Evolutionary conservation across 176 grass and related monocot genomes (phyloP).

Genomic region (Carex myosuroides): DNA sequence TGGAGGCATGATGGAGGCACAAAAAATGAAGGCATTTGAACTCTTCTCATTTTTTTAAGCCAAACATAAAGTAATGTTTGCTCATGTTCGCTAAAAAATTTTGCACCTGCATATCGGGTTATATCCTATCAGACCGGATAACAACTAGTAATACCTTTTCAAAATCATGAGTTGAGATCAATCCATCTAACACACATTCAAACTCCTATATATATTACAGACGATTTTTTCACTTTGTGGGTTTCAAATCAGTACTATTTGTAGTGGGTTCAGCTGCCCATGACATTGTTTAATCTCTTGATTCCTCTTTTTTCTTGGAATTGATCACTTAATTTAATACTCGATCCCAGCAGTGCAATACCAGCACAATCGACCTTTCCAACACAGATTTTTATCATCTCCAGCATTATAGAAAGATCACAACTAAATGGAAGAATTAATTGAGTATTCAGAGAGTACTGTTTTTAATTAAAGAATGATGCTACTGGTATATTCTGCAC

Average conservation of each 20-base stretch:
- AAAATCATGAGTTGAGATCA: no score
- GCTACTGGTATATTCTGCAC: conserved; percentile 1
- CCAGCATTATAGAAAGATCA: neutral
- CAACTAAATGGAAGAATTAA: neutral
- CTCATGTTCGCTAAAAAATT: no score
- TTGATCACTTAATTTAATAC: neutral
- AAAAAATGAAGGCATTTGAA: no score
- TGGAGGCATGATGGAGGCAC: no score
- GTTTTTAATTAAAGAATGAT: neutral
- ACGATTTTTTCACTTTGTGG: no score
- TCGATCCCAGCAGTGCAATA: neutral
- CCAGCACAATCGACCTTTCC: no score
- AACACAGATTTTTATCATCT: neutral
- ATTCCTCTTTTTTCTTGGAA: neutral
- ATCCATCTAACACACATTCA: no score
- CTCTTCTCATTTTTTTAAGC: no score
- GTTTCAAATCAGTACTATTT: no score
- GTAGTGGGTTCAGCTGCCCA: neutral
- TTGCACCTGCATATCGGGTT: neutral
- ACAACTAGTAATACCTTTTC: neutral
- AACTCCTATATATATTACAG: no score
- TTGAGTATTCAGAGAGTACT: neutral
- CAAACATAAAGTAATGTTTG: no score
- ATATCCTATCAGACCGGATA: neutral
- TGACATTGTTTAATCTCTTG: neutral